A percentile compares a stretch with the other conserved stretches of the same genome.
Conservation (phyloP, 140 eudicot species). For the Oenanthe javanica region DNA sequence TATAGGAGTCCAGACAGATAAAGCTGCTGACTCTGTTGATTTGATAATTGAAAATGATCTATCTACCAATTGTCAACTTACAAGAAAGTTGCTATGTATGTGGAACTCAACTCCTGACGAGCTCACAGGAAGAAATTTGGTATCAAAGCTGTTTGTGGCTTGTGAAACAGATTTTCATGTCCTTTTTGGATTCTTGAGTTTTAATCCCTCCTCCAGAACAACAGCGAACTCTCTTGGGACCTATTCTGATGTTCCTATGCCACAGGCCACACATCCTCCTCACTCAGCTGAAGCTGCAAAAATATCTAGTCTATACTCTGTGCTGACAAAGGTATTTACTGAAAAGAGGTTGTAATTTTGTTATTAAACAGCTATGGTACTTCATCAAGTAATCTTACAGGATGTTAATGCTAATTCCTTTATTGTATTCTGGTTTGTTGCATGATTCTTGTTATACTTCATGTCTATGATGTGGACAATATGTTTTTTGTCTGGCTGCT, state of each 20-base stretch:
- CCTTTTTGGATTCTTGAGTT: slow-evolving; percentile 57
- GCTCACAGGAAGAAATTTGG: slow-evolving; percentile 34
- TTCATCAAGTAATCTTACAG: not conserved
- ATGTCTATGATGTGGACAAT: not conserved
- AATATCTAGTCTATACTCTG: slow-evolving; percentile 54
- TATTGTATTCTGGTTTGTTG: slow-evolving; percentile 2
- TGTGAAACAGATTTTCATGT: slow-evolving; percentile 67
- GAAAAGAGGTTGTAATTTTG: not conserved
- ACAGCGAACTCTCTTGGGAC: slow-evolving; percentile 8
- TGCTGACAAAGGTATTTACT: slow-evolving; percentile 51
- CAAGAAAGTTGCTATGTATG: slow-evolving; percentile 39
- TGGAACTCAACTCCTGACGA: slow-evolving; percentile 47
- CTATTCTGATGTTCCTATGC: slow-evolving; percentile 16
- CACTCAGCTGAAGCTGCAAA: slow-evolving; percentile 48
- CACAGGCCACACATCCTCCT: slow-evolving; percentile 20
- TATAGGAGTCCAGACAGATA: slow-evolving; percentile 73
- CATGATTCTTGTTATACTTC: not conserved
- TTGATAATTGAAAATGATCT: slow-evolving; percentile 15
- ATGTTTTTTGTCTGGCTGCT: slow-evolving; percentile 9
- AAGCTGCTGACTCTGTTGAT: slow-evolving; percentile 23
- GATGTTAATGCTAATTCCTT: not conserved
- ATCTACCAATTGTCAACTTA: slow-evolving; percentile 16
- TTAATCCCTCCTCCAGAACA: slow-evolving; percentile 25
- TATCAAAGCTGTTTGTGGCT: slow-evolving; percentile 51
- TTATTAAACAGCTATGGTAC: not conserved